Evolutionary conservation across 179 eudicot genomes (phyloP).

Genomic region (Dionaea muscipula): DNA sequence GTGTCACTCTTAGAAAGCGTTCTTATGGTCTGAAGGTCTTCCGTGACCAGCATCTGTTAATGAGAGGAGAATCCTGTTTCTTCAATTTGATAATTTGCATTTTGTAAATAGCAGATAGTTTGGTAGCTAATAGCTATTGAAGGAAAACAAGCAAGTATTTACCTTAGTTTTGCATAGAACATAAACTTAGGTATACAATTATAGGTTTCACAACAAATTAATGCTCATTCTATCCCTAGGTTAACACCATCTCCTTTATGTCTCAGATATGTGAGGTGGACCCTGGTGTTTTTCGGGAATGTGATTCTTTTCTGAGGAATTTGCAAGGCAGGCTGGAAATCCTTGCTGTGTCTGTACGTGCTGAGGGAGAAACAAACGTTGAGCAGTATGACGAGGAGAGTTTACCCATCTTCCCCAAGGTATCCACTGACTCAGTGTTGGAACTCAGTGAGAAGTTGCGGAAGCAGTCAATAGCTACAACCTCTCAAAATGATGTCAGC

Average conservation of each 20-base stretch:
- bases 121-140: too few relatives aligned
- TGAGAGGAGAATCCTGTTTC: too few relatives aligned
- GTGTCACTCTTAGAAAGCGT: too few relatives aligned
- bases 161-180: too few relatives aligned
- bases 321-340: constrained; percentile 74
- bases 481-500: constrained; percentile 18
- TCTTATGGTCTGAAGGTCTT: too few relatives aligned
- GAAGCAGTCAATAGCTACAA: constrained; percentile 39
- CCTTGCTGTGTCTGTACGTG: constrained; percentile 70
- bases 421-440: constrained; percentile 21
- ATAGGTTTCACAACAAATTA: too few relatives aligned
- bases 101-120: too few relatives aligned
- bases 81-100: too few relatives aligned
- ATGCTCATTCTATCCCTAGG: too few relatives aligned
- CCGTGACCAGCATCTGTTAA: too few relatives aligned
- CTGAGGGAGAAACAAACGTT: constrained; percentile 61
- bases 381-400: constrained; percentile 54
- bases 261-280: constrained; percentile 75
- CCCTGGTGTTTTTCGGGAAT: constrained; percentile 67
- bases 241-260: neutral
- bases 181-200: too few relatives aligned
- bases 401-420: constrained; percentile 35
- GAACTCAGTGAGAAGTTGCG: constrained; percentile 46
- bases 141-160: too few relatives aligned
- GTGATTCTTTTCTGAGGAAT: constrained; percentile 55